A percentile compares a stretch with the other conserved stretches of the same genome.
Conservation (phyloP, 805 yeast genomes). For the Clavispora santaluciae region DNA sequence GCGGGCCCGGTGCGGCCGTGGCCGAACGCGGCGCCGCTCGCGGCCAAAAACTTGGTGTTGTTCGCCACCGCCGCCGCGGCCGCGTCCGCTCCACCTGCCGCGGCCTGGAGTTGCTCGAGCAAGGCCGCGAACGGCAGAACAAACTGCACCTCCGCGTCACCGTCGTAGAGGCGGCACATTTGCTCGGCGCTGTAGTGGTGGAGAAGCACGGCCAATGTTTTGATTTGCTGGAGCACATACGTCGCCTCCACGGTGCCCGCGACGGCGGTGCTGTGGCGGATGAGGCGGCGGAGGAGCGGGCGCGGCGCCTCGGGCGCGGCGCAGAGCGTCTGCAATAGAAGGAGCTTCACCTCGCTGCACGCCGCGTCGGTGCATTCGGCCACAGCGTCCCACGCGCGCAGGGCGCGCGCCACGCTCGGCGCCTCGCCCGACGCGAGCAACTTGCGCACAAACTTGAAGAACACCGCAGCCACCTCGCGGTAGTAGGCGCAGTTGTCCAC, state of each 20-base stretch:
- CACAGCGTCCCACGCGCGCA: slow-evolving; percentile 6
- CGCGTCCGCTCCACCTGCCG: slow-evolving; percentile 1
- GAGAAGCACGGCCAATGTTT: slow-evolving; percentile 11
- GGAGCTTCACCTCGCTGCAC: slow-evolving; percentile 18
- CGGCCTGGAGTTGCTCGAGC: slow-evolving; percentile 9
- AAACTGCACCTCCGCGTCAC: background rate
- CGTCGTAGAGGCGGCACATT: background rate
- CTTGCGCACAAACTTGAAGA: slow-evolving; percentile 26
- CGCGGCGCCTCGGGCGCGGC: background rate
- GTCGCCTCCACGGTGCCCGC: background rate
- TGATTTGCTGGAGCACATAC: slow-evolving; percentile 6
- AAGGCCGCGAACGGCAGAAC: slow-evolving; percentile 7
- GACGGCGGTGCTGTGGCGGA: background rate
- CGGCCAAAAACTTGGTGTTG: slow-evolving; percentile 31
- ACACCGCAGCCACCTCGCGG: slow-evolving; percentile 26
- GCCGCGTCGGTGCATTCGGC: background rate
- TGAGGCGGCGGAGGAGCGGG: background rate
- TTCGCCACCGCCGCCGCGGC: slow-evolving; percentile 18
- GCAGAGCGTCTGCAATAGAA: slow-evolving; percentile 19
- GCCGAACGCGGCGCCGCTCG: slow-evolving; percentile 9
- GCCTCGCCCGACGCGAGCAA: slow-evolving; percentile 16
- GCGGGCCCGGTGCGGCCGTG: background rate
- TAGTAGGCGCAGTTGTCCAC: slow-evolving; percentile 33
- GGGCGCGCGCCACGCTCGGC: slow-evolving; percentile 3
- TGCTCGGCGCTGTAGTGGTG: slow-evolving; percentile 1